phyloP scores from a whole-genome alignment of 2,329 filamentous ascomycete species.

The Penicillium brevicompactum region DNA sequence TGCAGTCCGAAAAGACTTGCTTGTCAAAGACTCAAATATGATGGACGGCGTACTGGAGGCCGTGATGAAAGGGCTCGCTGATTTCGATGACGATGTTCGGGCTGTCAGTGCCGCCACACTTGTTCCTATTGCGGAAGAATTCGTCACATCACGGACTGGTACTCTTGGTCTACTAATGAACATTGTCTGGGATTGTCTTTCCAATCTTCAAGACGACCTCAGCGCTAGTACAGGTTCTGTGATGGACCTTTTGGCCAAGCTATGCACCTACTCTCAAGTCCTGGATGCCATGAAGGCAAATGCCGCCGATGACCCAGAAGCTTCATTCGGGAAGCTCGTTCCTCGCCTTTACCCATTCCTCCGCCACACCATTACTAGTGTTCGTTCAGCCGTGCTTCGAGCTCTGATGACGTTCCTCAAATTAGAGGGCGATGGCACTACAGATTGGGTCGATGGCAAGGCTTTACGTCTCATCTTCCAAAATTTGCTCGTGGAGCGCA shows the following conservation, averaged over 20 bases:
- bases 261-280: conserved; percentile 92
- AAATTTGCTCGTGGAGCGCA: conserved; percentile 90
- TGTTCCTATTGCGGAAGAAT: conserved; percentile 93
- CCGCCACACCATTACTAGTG: conserved; percentile 93
- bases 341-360: conserved; percentile 94
- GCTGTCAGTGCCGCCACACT: conserved; percentile 97
- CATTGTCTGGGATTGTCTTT: conserved; percentile 96
- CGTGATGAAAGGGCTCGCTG: conserved; percentile 91
- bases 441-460: conserved; percentile 90
- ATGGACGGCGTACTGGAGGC: conserved; percentile 91
- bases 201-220: conserved; percentile 93
- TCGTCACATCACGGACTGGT: conserved; percentile 78
- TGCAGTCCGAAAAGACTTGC: conserved; percentile 87
- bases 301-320: conserved; percentile 76
- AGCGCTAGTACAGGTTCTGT: conserved; percentile 97
- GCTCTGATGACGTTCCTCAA: conserved; percentile 91
- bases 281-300: conserved; percentile 91
- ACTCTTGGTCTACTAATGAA: conserved; percentile 81
- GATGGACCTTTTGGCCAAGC: conserved; percentile 94
- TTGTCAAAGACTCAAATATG: conserved; percentile 79
- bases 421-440: conserved; percentile 75
- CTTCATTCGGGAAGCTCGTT: conserved; percentile 89
- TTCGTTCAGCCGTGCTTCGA: conserved; percentile 88
- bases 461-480: conserved; percentile 89
- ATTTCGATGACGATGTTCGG: conserved; percentile 92